phyloP scores from a whole-genome alignment of 768 basidiomycete species.

The Xanthoconium purpureum region DNA sequence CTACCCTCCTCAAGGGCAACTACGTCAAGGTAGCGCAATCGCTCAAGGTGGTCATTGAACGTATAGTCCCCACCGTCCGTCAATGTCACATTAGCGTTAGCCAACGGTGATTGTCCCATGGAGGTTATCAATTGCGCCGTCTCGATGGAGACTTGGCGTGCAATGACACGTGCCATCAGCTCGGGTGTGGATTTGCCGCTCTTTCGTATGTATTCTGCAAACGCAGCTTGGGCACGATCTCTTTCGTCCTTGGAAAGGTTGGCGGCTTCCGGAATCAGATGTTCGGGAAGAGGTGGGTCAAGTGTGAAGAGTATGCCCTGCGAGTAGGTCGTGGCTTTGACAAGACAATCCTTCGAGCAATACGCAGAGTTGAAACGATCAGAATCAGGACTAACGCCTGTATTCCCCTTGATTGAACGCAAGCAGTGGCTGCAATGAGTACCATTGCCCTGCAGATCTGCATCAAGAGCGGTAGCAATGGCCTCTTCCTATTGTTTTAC shows the following conservation, averaged over 20 bases:
- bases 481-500: slow-evolving; percentile 61
- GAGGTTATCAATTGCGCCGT: slow-evolving; percentile 50
- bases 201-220: slow-evolving; percentile 53
- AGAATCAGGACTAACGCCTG: slow-evolving; percentile 42
- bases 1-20: slow-evolving; percentile 46
- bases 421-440: slow-evolving; percentile 76
- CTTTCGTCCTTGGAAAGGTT: slow-evolving; percentile 42
- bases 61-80: slow-evolving; percentile 53
- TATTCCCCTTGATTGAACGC: slow-evolving; percentile 47
- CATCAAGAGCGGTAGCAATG: slow-evolving; percentile 66
- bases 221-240: slow-evolving; percentile 55
- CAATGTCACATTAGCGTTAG: slow-evolving; percentile 21
- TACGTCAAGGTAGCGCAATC: slow-evolving; percentile 66
- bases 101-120: slow-evolving; percentile 12
- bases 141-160: slow-evolving; percentile 65
- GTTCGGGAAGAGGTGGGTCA: slow-evolving; percentile 55
- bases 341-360: slow-evolving; percentile 70
- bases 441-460: slow-evolving; percentile 64
- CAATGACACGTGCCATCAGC: slow-evolving; percentile 70
- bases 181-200: slow-evolving; percentile 46
- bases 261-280: slow-evolving; percentile 32
- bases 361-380: slow-evolving; percentile 61
- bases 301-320: slow-evolving; percentile 70
- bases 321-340: slow-evolving; percentile 53
- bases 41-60: slow-evolving; percentile 74